phyloP scores from a whole-genome alignment of 176 grass and related monocot species.

The Chrysopogon serrulatus region DNA sequence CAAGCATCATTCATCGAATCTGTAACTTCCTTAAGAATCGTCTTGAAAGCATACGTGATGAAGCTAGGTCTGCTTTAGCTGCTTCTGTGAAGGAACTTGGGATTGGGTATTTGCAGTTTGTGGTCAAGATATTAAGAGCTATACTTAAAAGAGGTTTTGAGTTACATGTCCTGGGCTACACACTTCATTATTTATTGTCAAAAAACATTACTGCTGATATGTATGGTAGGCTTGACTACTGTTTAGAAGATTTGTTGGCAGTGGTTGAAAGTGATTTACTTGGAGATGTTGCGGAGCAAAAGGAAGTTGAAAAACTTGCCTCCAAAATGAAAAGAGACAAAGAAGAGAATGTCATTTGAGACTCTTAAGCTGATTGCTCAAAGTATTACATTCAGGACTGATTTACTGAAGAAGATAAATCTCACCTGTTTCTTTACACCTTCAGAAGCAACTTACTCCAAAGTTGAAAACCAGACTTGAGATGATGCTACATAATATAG shows the following conservation, averaged over 20 bases:
- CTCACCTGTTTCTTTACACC: conserved; percentile 54
- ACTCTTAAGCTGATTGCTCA: conserved; percentile 77
- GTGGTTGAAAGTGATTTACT: conserved; percentile 77
- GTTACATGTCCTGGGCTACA: conserved; percentile 93
- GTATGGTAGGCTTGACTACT: conserved; percentile 82
- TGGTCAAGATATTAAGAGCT: conserved; percentile 80
- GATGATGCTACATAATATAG: conserved; percentile 79
- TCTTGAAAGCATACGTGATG: conserved; percentile 86
- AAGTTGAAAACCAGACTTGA: conserved; percentile 69
- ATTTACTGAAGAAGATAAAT: conserved; percentile 76
- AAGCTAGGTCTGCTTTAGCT: conserved; percentile 82
- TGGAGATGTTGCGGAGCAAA: conserved; percentile 90
- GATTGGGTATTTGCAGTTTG: conserved; percentile 75
- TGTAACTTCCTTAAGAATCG: conserved; percentile 90
- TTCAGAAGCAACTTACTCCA: conserved; percentile 69
- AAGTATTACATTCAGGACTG: conserved; percentile 74
- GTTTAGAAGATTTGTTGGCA: conserved; percentile 77
- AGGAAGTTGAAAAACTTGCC: conserved; percentile 95
- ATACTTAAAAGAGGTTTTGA: conserved; percentile 97
- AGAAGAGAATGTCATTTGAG: conserved; percentile 91
- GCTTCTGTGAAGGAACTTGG: conserved; percentile 92
- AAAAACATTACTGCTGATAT: conserved; percentile 46
- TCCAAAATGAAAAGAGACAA: conserved; percentile 99
- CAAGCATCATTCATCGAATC: conserved; percentile 75
- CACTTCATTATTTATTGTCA: conserved; percentile 76